These are phyloP conservation scores for Xerophyta viscosa DNA, from an alignment of 106 monocot genomes.

Conservation along the genomic window DNA sequence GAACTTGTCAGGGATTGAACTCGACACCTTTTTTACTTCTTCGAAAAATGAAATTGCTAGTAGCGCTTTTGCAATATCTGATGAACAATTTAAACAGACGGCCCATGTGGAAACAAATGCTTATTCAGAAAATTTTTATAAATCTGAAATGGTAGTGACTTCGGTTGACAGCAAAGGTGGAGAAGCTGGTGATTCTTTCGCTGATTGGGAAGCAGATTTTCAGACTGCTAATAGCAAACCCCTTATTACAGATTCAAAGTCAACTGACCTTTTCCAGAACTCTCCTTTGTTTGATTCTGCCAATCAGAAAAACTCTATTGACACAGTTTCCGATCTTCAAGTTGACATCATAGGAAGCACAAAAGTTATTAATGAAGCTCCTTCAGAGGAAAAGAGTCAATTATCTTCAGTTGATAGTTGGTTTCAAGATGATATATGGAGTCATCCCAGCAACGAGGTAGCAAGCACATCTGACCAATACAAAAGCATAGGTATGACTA, in stretches of 20 bases:
- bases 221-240: conserved; percentile 31
- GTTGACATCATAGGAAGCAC: background rate
- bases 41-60: conserved; percentile 14
- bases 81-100: conserved; percentile 12
- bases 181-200: conserved; percentile 28
- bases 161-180: conserved; percentile 12
- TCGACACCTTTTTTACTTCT: conserved; percentile 62
- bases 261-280: conserved; percentile 6
- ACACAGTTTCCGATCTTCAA: background rate
- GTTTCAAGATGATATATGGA: conserved; percentile 24
- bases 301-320: background rate
- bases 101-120: conserved; percentile 7
- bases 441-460: conserved; percentile 7
- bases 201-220: conserved; percentile 69
- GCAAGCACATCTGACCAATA: conserved; percentile 6
- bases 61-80: conserved; percentile 1
- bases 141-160: conserved; percentile 12
- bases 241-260: conserved; percentile 4
- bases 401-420: conserved; percentile 7
- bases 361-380: conserved; percentile 1
- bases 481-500: conserved; percentile 1
- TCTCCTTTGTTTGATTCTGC: background rate
- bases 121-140: conserved; percentile 20
- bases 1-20: conserved; percentile 52
- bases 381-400: background rate